These are phyloP conservation scores for Hansenula lynferdii DNA, from an alignment of 1,139 yeast species.

Conservation along the genomic window DNA sequence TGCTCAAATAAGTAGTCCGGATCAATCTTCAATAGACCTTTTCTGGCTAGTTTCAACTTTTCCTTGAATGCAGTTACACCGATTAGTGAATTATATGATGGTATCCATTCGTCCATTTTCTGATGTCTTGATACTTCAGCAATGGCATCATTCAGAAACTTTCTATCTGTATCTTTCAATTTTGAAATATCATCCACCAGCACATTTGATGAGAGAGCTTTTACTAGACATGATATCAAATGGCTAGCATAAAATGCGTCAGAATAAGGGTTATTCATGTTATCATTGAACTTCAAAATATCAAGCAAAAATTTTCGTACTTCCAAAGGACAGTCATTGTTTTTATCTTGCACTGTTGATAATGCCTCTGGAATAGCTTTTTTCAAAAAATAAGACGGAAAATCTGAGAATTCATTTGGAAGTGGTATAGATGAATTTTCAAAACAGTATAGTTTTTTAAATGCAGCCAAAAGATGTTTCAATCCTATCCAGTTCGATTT, in stretches of 20 bases:
- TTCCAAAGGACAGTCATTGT: constrained; percentile 63
- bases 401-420: constrained; percentile 75
- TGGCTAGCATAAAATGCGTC: constrained; percentile 67
- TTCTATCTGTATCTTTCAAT: constrained; percentile 24
- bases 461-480: constrained; percentile 66
- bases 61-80: constrained; percentile 54
- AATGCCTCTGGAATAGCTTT: constrained; percentile 64
- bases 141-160: constrained; percentile 39
- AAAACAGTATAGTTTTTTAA: constrained; percentile 69
- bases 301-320: constrained; percentile 64
- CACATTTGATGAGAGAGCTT: constrained; percentile 34
- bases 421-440: constrained; percentile 60
- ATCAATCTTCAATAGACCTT: constrained; percentile 48
- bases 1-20: constrained; percentile 45
- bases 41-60: constrained; percentile 55
- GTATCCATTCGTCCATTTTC: constrained; percentile 83
- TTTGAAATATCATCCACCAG: constrained; percentile 18
- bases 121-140: constrained; percentile 68
- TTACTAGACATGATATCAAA: constrained; percentile 53
- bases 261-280: constrained; percentile 69
- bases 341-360: constrained; percentile 52
- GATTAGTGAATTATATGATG: constrained; percentile 61
- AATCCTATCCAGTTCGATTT: constrained; percentile 68
- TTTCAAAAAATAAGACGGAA: constrained; percentile 62
- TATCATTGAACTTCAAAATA: constrained; percentile 79